Conservation (phyloP, 768 basidiomycete species). For the Hemileccinum rubropunctum region DNA sequence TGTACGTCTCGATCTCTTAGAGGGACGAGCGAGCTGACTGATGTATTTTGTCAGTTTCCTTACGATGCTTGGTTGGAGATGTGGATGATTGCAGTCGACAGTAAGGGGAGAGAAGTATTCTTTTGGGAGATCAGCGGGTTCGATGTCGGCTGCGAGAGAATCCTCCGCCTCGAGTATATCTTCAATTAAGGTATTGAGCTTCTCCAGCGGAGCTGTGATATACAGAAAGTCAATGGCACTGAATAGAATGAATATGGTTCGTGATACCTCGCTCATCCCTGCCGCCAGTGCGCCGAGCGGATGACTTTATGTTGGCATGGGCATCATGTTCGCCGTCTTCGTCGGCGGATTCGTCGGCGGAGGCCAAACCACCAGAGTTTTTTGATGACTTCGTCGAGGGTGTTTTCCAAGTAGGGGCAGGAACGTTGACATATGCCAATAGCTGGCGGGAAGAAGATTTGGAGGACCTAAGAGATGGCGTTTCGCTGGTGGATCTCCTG, state of each 20-base stretch:
- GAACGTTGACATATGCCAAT: slow-evolving; percentile 34
- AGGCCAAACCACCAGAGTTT: slow-evolving; percentile 42
- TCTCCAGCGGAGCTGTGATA: slow-evolving; percentile 63
- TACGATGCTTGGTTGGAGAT: slow-evolving; percentile 55
- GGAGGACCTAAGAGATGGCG: slow-evolving; percentile 26
- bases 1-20: slow-evolving; percentile 60
- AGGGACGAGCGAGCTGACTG: slow-evolving; percentile 61
- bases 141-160: slow-evolving; percentile 54
- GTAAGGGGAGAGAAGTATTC: slow-evolving; percentile 67
- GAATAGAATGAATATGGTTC: neutral
- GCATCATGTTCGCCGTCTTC: slow-evolving; percentile 28
- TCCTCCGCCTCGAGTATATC: slow-evolving; percentile 87
- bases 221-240: neutral
- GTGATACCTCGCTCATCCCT: slow-evolving; percentile 68
- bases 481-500: slow-evolving; percentile 16
- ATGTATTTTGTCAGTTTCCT: slow-evolving; percentile 71
- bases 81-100: slow-evolving; percentile 54
- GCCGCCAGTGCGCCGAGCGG: slow-evolving; percentile 63
- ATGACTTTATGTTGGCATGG: slow-evolving; percentile 43
- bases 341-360: slow-evolving; percentile 55
- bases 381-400: slow-evolving; percentile 23
- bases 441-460: slow-evolving; percentile 33
- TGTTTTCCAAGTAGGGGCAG: slow-evolving; percentile 27
- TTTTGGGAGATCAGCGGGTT: slow-evolving; percentile 47
- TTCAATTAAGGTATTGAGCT: slow-evolving; percentile 70